A percentile compares a stretch with the other conserved stretches of the same genome.
These are phyloP conservation scores for Bertia moriformis DNA, from an alignment of 2,329 filamentous ascomycete genomes.

Conservation along the genomic window DNA sequence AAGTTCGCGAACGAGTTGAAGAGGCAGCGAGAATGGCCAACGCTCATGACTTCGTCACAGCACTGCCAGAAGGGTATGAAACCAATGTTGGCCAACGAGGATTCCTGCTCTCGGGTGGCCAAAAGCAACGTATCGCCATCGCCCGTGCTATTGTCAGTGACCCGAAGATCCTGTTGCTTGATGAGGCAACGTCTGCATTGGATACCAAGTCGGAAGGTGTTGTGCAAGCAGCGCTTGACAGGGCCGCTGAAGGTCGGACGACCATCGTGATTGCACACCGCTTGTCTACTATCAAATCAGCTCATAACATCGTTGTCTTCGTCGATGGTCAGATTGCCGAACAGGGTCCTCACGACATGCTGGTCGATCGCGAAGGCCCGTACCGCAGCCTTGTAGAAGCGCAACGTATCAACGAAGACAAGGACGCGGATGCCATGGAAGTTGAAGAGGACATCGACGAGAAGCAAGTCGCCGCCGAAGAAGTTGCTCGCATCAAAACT, in stretches of 20 bases:
- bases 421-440: conserved; percentile 16
- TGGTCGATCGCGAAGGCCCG: conserved; percentile 56
- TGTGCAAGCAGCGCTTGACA: conserved; percentile 83
- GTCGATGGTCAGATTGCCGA: conserved; percentile 72
- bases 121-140: conserved; percentile 94
- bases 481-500: conserved; percentile 13
- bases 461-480: conserved; percentile 10
- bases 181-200: conserved; percentile 85
- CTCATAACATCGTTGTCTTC: conserved; percentile 95
- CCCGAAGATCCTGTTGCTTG: conserved; percentile 79
- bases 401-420: conserved; percentile 51
- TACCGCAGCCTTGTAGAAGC: conserved; percentile 80
- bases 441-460: conserved; percentile 11
- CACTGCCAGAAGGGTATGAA: conserved; percentile 75
- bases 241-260: conserved; percentile 70
- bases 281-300: conserved; percentile 82
- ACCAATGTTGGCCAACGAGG: conserved; percentile 93
- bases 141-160: conserved; percentile 80
- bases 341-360: conserved; percentile 72
- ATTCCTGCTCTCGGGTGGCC: conserved; percentile 81
- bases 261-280: conserved; percentile 95
- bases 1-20: conserved; percentile 56
- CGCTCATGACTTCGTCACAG: conserved; percentile 77
- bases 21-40: conserved; percentile 82
- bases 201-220: conserved; percentile 91